A percentile compares a stretch with the other conserved stretches of the same genome.
These are phyloP conservation scores for Didymella segeticola DNA, from an alignment of 2,329 filamentous ascomycete species.

Conservation along the genomic window DNA sequence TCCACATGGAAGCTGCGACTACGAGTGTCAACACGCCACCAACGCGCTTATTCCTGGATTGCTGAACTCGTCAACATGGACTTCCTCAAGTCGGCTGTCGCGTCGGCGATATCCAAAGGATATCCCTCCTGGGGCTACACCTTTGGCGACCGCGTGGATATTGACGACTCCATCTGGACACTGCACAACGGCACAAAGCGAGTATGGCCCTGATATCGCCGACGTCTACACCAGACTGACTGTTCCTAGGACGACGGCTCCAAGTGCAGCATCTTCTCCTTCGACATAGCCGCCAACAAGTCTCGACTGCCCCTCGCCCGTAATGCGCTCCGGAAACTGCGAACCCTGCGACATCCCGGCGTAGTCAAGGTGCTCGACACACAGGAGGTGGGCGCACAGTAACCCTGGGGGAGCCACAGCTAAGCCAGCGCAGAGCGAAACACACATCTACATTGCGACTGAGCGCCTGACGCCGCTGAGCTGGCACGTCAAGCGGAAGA, in stretches of 20 bases:
- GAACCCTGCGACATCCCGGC: slow-evolving; percentile 91
- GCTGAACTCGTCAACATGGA: slow-evolving; percentile 70
- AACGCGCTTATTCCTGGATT: slow-evolving; percentile 1
- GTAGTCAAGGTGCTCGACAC: slow-evolving; percentile 94
- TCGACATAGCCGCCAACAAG: slow-evolving; percentile 83
- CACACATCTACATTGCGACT: slow-evolving; percentile 94
- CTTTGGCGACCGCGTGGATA: slow-evolving; percentile 90
- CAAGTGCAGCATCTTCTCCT: slow-evolving; percentile 95
- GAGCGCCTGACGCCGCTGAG: slow-evolving; percentile 85
- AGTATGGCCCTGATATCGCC: slow-evolving; percentile 58
- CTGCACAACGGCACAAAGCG: slow-evolving; percentile 92
- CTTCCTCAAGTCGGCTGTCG: slow-evolving; percentile 96
- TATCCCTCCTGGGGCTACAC: slow-evolving; percentile 84
- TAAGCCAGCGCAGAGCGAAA: slow-evolving; percentile 72
- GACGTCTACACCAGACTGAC: slow-evolving; percentile 29
- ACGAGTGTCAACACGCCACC: slow-evolving; percentile 5
- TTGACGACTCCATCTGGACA: slow-evolving; percentile 95
- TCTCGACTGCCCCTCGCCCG: slow-evolving; percentile 83
- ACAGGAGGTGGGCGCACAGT: slow-evolving; percentile 71
- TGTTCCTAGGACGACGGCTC: slow-evolving; percentile 81
- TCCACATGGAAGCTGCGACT: slow-evolving; percentile 19
- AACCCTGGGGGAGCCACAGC: background rate
- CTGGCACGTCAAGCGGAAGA: slow-evolving; percentile 90
- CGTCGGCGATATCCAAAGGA: slow-evolving; percentile 93
- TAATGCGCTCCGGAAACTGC: slow-evolving; percentile 92